phyloP scores from a whole-genome alignment of 148 eudicot genomes.

The Chenopodium suecicum region DNA sequence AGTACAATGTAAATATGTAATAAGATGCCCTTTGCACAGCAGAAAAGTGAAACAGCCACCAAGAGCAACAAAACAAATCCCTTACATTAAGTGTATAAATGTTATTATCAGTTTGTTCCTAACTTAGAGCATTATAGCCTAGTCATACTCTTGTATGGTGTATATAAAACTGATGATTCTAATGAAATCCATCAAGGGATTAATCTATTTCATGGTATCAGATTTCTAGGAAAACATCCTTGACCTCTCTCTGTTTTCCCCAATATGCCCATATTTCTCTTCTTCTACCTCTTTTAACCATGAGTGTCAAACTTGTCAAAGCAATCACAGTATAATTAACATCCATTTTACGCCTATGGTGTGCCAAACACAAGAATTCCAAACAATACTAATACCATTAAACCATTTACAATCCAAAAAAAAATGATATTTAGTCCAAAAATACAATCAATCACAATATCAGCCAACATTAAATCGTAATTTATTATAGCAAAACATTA shows the following conservation, averaged over 20 bases:
- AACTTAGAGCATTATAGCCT: no score
- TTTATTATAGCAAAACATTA: neutral
- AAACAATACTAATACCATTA: neutral
- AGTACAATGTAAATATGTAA: no score
- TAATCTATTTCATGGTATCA: no score
- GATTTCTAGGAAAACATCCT: no score
- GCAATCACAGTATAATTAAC: neutral
- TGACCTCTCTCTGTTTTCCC: no score
- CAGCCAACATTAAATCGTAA: neutral
- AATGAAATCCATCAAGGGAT: no score
- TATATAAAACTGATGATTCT: no score
- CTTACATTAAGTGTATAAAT: no score
- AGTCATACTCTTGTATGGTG: no score
- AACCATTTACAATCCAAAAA: neutral
- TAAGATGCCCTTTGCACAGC: neutral
- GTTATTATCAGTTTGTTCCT: no score
- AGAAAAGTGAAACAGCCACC: neutral
- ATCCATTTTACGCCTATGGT: no score
- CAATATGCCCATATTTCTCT: no score
- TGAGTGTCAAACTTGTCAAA: slow-evolving; percentile 1
- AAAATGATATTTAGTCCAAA: neutral
- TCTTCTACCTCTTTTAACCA: neutral
- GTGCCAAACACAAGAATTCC: neutral
- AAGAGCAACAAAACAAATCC: neutral
- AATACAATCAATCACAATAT: neutral